Conservation (phyloP, 164 flowering plant genomes). For the Dillenia turbinata region DNA sequence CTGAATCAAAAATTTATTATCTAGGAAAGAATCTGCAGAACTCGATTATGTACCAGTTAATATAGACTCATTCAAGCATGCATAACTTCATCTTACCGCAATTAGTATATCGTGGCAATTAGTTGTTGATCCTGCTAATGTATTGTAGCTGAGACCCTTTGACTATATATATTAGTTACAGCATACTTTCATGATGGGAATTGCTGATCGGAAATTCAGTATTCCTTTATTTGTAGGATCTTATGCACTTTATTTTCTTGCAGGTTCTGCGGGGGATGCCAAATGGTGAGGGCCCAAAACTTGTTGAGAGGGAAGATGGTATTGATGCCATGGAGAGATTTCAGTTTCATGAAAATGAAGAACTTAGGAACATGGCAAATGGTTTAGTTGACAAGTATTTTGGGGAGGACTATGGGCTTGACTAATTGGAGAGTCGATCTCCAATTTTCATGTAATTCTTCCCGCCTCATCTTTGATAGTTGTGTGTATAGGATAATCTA, state of each 20-base stretch:
- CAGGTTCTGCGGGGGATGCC: slow-evolving; percentile 96
- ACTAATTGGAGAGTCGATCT: slow-evolving; percentile 26
- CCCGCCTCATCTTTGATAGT: neutral
- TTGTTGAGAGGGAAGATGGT: slow-evolving; percentile 86
- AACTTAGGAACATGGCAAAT: slow-evolving; percentile 88
- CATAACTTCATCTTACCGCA: too few relatives aligned
- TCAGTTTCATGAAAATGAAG: slow-evolving; percentile 95
- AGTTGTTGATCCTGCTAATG: too few relatives aligned
- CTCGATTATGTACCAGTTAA: too few relatives aligned
- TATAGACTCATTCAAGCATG: too few relatives aligned
- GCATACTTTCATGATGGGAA: too few relatives aligned
- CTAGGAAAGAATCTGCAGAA: too few relatives aligned
- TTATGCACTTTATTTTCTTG: neutral
- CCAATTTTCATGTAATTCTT: neutral
- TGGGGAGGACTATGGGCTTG: slow-evolving; percentile 87
- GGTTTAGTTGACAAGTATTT: slow-evolving; percentile 84
- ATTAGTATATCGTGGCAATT: too few relatives aligned
- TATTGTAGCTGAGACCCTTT: too few relatives aligned
- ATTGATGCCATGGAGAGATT: slow-evolving; percentile 97
- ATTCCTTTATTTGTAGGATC: neutral
- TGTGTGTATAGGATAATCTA: slow-evolving; percentile 2
- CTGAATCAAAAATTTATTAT: too few relatives aligned
- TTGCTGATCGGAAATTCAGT: too few relatives aligned
- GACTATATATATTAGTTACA: too few relatives aligned
- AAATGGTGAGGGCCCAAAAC: slow-evolving; percentile 82